A percentile compares a stretch with the other conserved stretches of the same genome.
Evolutionary conservation across 2,329 filamentous ascomycete species (phyloP).

Genomic region (Colletotrichum navitas): DNA sequence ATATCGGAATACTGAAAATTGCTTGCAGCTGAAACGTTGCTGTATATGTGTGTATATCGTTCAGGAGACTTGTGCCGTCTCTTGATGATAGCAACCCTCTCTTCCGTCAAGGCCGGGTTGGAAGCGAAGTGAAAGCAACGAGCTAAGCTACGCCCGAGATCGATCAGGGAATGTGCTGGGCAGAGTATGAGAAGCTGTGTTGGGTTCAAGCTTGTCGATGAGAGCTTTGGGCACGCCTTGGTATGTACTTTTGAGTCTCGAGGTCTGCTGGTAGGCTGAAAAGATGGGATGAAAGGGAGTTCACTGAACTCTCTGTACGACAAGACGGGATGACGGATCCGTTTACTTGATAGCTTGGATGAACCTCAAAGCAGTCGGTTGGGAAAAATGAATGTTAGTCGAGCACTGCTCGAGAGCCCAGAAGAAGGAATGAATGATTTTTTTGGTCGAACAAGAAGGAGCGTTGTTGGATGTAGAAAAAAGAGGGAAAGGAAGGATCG

Average conservation of each 20-base stretch:
- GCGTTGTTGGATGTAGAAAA: conserved; percentile 34
- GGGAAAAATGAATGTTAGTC: conserved; percentile 40
- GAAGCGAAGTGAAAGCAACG: conserved; percentile 42
- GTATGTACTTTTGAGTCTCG: conserved; percentile 19
- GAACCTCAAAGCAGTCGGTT: conserved; percentile 32
- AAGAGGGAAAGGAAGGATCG: conserved; percentile 22
- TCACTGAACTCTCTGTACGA: conserved; percentile 40
- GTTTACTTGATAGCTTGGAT: conserved; percentile 26
- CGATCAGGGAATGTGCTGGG: conserved; percentile 41
- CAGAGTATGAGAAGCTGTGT: conserved; percentile 20
- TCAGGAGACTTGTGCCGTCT: conserved; percentile 28
- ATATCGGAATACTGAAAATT: conserved; percentile 50
- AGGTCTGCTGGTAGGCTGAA: conserved; percentile 27
- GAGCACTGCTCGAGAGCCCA: conserved; percentile 41
- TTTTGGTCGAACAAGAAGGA: conserved; percentile 40
- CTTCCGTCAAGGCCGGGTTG: conserved; percentile 28
- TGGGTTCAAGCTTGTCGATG: conserved; percentile 25
- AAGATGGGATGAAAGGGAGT: conserved; percentile 38
- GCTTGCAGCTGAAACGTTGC: conserved; percentile 9
- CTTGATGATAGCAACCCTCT: conserved; percentile 21
- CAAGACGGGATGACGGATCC: conserved; percentile 36
- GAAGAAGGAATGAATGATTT: conserved; percentile 38
- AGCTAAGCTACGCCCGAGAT: conserved; percentile 22
- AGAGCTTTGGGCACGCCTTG: conserved; percentile 38
- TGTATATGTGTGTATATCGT: neutral